phyloP scores from a whole-genome alignment of 1,284 basidiomycete genomes.

The Porphyrellus sp. region DNA sequence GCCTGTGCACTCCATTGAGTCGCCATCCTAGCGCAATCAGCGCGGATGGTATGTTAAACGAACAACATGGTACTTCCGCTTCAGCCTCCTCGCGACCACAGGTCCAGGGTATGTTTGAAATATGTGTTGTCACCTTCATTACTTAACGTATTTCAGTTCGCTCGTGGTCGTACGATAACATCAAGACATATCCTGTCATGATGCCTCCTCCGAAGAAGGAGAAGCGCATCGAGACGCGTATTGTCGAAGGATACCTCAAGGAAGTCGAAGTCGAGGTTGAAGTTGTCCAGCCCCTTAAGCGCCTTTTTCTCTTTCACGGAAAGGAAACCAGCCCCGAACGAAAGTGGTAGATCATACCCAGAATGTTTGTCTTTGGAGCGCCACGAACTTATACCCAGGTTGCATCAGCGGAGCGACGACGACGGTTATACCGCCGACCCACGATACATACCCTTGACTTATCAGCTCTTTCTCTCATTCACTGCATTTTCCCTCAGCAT shows the following conservation, averaged over 20 bases:
- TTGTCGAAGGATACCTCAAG: conserved; percentile 52
- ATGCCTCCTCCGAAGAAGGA: conserved; percentile 51
- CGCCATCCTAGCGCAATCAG: conserved; percentile 34
- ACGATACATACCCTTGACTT: conserved; percentile 40
- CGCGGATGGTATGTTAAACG: conserved; percentile 34
- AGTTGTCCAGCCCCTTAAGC: conserved; percentile 44
- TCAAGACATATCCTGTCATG: conserved; percentile 65
- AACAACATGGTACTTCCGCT: conserved; percentile 16
- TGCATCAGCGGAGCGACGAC: conserved; percentile 28
- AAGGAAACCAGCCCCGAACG: conserved; percentile 31
- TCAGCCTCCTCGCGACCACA: conserved; percentile 27
- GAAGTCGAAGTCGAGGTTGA: conserved; percentile 53
- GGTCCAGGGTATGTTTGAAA: conserved; percentile 32
- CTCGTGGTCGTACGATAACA: conserved; percentile 69
- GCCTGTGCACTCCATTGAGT: conserved; percentile 32
- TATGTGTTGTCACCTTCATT: not conserved
- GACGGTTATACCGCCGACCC: conserved; percentile 33
- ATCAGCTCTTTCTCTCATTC: conserved; percentile 17
- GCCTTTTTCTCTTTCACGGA: conserved; percentile 49
- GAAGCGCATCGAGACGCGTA: conserved; percentile 43
- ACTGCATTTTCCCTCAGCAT: conserved; percentile 25
- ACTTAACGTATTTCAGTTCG: conserved; percentile 38
- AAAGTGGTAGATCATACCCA: conserved; percentile 26
- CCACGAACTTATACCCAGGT: conserved; percentile 30
- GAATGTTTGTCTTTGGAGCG: conserved; percentile 14